Conservation (phyloP, 208 protist genomes). For the Leishmania major region DNA sequence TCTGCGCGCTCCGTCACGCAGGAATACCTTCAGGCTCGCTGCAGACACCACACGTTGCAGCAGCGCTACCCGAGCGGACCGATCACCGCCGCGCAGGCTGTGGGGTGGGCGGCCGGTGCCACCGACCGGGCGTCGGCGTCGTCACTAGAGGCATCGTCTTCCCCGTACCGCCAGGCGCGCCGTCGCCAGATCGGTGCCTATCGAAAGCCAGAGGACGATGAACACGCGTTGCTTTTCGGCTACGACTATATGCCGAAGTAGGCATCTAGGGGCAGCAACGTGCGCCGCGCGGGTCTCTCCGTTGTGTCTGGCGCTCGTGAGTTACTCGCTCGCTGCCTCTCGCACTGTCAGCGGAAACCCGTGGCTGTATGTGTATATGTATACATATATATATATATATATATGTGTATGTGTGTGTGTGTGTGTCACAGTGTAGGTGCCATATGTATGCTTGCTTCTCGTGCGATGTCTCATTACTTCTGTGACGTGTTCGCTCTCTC, state of each 20-base stretch:
- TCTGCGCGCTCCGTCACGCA: constrained; percentile 7
- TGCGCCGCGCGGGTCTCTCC: neutral
- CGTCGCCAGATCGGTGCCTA: constrained; percentile 31
- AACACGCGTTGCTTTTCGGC: constrained; percentile 59
- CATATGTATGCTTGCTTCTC: neutral
- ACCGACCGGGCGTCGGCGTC: neutral
- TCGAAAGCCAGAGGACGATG: constrained; percentile 59
- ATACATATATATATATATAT: neutral
- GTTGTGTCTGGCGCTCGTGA: neutral
- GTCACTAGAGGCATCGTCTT: neutral
- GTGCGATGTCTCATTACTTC: neutral
- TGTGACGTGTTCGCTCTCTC: neutral
- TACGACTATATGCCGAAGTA: constrained; percentile 56
- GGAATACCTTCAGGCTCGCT: constrained; percentile 48
- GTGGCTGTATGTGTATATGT: neutral
- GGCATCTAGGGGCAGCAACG: neutral
- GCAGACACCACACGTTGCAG: constrained; percentile 32
- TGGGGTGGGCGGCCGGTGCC: constrained; percentile 46
- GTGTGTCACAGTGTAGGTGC: neutral
- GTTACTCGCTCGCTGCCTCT: neutral
- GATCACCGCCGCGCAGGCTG: constrained; percentile 47
- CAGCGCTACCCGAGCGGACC: constrained; percentile 53
- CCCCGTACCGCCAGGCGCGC: neutral
- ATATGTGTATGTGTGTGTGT: too few relatives aligned
- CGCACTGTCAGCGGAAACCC: neutral